Evolutionary conservation across 2,329 filamentous ascomycete genomes (phyloP), one percentile per base, ranked within the genome.

Genomic region (Coniochaeta sp.): DNA sequence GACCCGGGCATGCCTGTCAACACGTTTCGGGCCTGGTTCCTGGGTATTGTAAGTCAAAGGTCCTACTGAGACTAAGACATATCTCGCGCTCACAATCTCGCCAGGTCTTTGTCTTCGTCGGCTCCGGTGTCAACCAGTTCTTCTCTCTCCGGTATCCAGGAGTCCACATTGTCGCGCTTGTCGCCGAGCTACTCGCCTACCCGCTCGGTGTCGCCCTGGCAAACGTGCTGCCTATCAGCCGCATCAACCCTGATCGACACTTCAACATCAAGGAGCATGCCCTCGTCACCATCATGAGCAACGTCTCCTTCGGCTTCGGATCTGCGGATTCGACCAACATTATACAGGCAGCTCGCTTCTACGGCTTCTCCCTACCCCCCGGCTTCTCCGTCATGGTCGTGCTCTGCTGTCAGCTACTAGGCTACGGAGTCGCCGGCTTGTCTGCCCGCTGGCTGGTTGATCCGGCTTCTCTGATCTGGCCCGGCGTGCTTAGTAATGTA

Each of bases 381-480:
- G 79, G 78, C 0, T 82, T 80, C 61, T 75, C 80, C 50, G 66
- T 82, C 2, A 68, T 82, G 0, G 71, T 82, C 56, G 76, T 73
- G 3, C 71, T 83, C 34, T 79, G 77, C 36, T 80, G 77, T 1
- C 80, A 82, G 63, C 66, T 81, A n/a, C 77, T 82, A 58, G 81
- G 82, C 0, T 81, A 82, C 50, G 77, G 79, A 2, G 68, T 83
- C 30, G 80, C 81, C 1, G 80, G 80, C 2, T 70, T 82, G 61
- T 75, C 75, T 38, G 71, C 78, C 14, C 72, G 75, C n/a, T 82
- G 78, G 65, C 72, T 83, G 10, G 67, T 78, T n/a, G 72, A 68
- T 61, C 81, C 77, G 9, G 74, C 80, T 2, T 73, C 78, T 0
- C 81, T 82, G 79, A 73, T 81, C 47, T 82, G 79, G 79, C 79